Evolutionary conservation across 768 basidiomycete species (phyloP).

Genomic region (Tulasnella sp.): DNA sequence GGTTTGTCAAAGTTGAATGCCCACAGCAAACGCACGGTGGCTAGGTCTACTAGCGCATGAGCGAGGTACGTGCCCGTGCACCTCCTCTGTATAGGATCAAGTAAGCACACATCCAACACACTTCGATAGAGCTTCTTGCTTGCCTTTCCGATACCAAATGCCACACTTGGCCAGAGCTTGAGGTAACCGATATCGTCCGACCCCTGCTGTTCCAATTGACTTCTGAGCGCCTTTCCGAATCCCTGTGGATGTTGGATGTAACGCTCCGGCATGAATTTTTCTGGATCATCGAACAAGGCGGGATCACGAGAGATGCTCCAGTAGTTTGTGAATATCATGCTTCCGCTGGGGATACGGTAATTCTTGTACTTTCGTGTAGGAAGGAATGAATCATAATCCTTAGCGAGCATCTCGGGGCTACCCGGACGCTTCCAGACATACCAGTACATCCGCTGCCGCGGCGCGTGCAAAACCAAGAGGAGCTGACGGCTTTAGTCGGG

Average conservation of each 20-base stretch:
- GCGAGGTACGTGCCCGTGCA: conserved; percentile 10
- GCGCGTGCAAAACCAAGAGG: background rate
- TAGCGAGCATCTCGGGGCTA: too few species aligned
- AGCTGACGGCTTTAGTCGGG: background rate
- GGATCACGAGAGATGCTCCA: conserved; percentile 5
- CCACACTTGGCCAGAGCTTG: background rate
- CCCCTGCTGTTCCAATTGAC: background rate
- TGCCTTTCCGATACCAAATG: background rate
- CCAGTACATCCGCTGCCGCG: background rate
- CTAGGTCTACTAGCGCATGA: background rate
- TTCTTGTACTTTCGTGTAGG: conserved; percentile 19
- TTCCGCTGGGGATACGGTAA: conserved; percentile 5
- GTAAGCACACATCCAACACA: background rate
- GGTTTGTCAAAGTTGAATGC: conserved; percentile 15
- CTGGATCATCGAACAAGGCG: conserved; percentile 7
- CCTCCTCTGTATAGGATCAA: background rate
- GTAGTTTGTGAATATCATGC: conserved; percentile 3
- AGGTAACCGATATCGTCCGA: background rate
- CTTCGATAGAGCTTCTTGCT: background rate
- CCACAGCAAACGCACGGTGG: conserved; percentile 11
- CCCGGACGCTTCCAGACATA: background rate
- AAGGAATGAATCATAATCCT: too few species aligned
- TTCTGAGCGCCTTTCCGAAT: background rate
- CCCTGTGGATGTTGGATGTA: conserved; percentile 15
- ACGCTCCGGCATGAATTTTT: conserved; percentile 11